Evolutionary conservation across 2,329 filamentous ascomycete genomes (phyloP).

Genomic region (Sclerotinia spermophila): DNA sequence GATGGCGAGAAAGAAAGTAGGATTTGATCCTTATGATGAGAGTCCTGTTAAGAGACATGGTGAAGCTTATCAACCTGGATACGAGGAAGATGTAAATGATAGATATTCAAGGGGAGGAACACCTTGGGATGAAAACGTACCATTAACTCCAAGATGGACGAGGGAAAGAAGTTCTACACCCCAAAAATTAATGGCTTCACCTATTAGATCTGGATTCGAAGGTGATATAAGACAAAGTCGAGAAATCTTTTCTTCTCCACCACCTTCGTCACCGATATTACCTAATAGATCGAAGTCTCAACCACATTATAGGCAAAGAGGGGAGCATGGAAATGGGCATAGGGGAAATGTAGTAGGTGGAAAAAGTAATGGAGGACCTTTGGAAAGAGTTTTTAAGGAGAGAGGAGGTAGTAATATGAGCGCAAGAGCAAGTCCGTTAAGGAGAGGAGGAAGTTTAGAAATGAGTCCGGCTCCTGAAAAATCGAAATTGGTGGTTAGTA

Average conservation of each 20-base stretch:
- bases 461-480: background rate
- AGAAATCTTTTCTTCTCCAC: background rate
- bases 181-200: background rate
- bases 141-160: background rate
- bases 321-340: background rate
- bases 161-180: conserved; percentile 13
- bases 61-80: conserved; percentile 56
- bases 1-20: conserved; percentile 59
- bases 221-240: background rate
- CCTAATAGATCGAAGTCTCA: conserved; percentile 7
- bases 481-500: background rate
- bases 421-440: conserved; percentile 7
- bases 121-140: conserved; percentile 23
- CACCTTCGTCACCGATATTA: conserved; percentile 4
- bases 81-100: conserved; percentile 28
- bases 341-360: background rate
- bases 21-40: conserved; percentile 71
- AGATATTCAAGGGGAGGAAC: conserved; percentile 25
- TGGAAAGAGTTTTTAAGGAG: conserved; percentile 4
- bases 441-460: conserved; percentile 5
- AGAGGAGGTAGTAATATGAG: background rate
- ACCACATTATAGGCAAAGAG: background rate
- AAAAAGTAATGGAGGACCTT: background rate
- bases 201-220: background rate
- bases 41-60: conserved; percentile 59